These are phyloP conservation scores for Pythium grandisporangium DNA, from an alignment of 352 stramenopile species.

Conservation along the genomic window DNA sequence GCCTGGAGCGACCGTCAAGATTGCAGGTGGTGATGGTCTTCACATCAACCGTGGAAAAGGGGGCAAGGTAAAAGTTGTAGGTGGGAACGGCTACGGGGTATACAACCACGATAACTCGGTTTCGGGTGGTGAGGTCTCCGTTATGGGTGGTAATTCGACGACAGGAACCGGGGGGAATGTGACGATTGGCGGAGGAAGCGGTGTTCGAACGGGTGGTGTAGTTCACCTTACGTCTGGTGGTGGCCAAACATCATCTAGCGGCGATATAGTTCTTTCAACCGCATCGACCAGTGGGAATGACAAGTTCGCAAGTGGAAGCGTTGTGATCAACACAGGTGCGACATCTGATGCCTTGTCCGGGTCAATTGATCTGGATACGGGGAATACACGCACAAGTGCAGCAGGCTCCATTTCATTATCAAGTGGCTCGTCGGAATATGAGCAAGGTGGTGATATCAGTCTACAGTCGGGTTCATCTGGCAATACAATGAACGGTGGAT, in stretches of 20 bases:
- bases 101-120: slow-evolving; percentile 70
- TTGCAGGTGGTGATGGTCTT: slow-evolving; percentile 57
- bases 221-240: slow-evolving; percentile 32
- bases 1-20: slow-evolving; percentile 31
- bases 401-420: slow-evolving; percentile 22
- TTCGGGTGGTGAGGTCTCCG: slow-evolving; percentile 50
- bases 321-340: slow-evolving; percentile 34
- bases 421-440: slow-evolving; percentile 20
- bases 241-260: slow-evolving; percentile 30
- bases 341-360: too few species aligned
- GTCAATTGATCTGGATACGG: too few species aligned
- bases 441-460: slow-evolving; percentile 22
- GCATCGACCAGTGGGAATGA: slow-evolving; percentile 4
- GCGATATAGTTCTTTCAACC: slow-evolving; percentile 33
- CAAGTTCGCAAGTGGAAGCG: slow-evolving; percentile 21
- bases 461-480: slow-evolving; percentile 27
- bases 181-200: slow-evolving; percentile 29
- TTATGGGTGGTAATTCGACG: slow-evolving; percentile 56
- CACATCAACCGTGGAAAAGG: slow-evolving; percentile 74
- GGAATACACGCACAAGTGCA: slow-evolving; percentile 10
- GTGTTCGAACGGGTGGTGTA: slow-evolving; percentile 35
- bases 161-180: slow-evolving; percentile 57
- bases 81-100: slow-evolving; percentile 54
- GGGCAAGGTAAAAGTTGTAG: slow-evolving; percentile 60
- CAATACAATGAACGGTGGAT: slow-evolving; percentile 22